Conservation (phyloP, 768 basidiomycete genomes). For the Tylopilus sp. region DNA sequence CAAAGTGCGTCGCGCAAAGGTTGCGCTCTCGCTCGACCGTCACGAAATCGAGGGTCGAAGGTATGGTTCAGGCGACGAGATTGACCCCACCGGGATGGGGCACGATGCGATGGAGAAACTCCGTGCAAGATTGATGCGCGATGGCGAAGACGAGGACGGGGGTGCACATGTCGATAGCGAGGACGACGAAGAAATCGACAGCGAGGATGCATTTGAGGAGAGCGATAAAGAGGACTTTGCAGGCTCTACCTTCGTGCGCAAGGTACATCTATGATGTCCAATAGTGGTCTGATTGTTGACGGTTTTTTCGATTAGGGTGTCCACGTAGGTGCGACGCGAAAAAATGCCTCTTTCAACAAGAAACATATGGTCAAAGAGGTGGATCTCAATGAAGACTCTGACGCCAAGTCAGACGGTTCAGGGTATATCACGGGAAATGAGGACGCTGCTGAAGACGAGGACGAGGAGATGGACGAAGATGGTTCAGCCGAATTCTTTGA, state of each 20-base stretch:
- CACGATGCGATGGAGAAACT: conserved; percentile 33
- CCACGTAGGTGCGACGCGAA: conserved; percentile 20
- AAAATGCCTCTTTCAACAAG: conserved; percentile 22
- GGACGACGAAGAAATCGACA: conserved; percentile 86
- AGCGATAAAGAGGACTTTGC: conserved; percentile 77
- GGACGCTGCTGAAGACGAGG: conserved; percentile 38
- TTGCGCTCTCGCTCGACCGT: conserved; percentile 52
- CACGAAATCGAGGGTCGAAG: conserved; percentile 42
- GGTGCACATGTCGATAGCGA: conserved; percentile 47
- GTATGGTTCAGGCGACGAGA: conserved; percentile 39
- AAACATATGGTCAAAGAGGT: conserved; percentile 47
- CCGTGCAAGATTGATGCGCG: conserved; percentile 48
- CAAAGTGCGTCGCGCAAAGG: conserved; percentile 47
- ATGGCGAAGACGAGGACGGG: conserved; percentile 45
- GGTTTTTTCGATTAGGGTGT: conserved; percentile 13
- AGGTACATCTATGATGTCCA: conserved; percentile 1
- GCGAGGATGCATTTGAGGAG: conserved; percentile 81
- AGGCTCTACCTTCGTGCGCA: conserved; percentile 45
- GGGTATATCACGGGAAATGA: conserved; percentile 21
- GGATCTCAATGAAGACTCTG: conserved; percentile 60
- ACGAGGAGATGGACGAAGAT: conserved; percentile 44
- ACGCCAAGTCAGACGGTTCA: conserved; percentile 27
- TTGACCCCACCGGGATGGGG: conserved; percentile 30
- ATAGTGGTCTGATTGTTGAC: background rate
- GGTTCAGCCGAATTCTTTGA: conserved; percentile 59